Evolutionary conservation across 345 rosid genomes (phyloP), one percentile per base, ranked within the genome.

Genomic region (Eucalyptus microcorys): DNA sequence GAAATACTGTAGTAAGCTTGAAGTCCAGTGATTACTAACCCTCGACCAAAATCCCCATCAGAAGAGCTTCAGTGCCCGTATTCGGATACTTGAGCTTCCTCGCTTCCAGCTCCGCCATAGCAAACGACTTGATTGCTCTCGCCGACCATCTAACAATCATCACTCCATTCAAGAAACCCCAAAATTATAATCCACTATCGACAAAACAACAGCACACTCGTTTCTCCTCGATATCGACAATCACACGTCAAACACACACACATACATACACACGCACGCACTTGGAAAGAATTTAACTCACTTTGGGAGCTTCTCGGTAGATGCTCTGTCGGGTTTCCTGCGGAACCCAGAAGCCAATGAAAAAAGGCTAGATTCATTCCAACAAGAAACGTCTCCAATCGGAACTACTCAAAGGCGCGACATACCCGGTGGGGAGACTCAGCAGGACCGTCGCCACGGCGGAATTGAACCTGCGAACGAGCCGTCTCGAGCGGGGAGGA

Each of bases 1-100:
- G 49, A 61, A 42, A 34, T 34, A 27, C 24, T 45, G 37, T 6
- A 64, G 49, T 15, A 7, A 61, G 80, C 50, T 45, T n/a, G 52
- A 42, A 43, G 10, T 86, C 53, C 34, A 16, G 84, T 59, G 49
- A 6, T 52, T 19, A 90, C 96, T 90, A 89, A 96, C 99, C 99
- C 94, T 96, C 99, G 34, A 96, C 95, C 90, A 96, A 92, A 91
- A 97, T 94, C 88, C 99, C 99, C 97, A 95, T 93, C 32, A 97
- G 94, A 92, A 97, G 93, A 14, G 97, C 93, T 93, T 97, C 99
- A 5, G 98, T 96, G 27, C 99, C 98, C 0, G 98, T 94, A 71
- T 86, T 91, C 5, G 97, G 96, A 94, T 97, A 96, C 93, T 96
- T 96, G 88, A 97, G 91, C 92, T 97, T 97, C 96, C 97, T 96